Evolutionary conservation across 1,139 yeast genomes (phyloP), one percentile per base, ranked within the genome.

Genomic region (Magnusiomyces paraingens): DNA sequence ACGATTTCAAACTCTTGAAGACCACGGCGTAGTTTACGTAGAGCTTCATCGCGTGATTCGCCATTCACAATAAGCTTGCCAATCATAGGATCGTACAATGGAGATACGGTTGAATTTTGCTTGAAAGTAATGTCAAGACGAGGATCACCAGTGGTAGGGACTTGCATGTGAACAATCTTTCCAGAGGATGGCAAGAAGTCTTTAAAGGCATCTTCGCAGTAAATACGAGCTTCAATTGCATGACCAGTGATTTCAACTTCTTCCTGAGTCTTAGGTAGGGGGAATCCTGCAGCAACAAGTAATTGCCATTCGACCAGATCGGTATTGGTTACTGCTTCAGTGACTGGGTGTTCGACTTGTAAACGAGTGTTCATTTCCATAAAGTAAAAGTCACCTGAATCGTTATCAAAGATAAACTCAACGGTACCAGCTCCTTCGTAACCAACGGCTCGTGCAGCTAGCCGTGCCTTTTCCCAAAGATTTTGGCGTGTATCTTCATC

Each of bases 291-390:
- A 50, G 95, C 95, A 63, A 89, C 86, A 71, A 88, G 95, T 63
- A 89, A 84, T 73, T 89, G 96, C 58, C 96, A 95, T 59, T 95
- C 95, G 45, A 89, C 96, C 58, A 89, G 76, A 73, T 89, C 96
- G 57, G 88, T 91, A 61, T 95, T 95, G 32, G 95, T 87, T 66
- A 89, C 89, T 73, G 86, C 95, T 73, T 89, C 84, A 52, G 84
- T 80, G 61, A 80, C 81, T 50, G 84, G 81, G 66, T 80, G 84
- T 70, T 80, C 84, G 50, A 80, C 84, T 65, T 80, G 84, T 55
- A 80, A 78, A 62, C 84, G 74, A 18, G 84, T 83, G 70, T 80
- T 80, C 71, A 80, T 80, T 67, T 80, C 84, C 69, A 80, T 80
- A 61, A 80, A 80, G 67, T 77, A 80, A 66, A 80, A 83, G 64